Evolutionary conservation across 2,329 filamentous ascomycete genomes (phyloP).

Genomic region (Hypoxylon sp.): DNA sequence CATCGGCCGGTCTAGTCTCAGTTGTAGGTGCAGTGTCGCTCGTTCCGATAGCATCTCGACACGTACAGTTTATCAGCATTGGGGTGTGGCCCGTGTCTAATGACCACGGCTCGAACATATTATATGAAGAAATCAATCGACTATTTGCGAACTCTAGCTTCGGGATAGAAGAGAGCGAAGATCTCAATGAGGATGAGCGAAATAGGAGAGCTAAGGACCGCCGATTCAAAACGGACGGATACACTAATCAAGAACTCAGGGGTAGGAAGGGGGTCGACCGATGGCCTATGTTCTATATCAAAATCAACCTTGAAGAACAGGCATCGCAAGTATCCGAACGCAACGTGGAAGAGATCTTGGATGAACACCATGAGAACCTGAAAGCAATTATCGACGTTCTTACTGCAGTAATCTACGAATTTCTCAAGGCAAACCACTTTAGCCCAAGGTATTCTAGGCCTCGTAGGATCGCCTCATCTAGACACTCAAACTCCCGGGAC

Average conservation of each 20-base stretch:
- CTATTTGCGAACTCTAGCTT: conserved; percentile 85
- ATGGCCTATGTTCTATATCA: conserved; percentile 92
- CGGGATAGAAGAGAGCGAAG: conserved; percentile 69
- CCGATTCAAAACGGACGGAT: conserved; percentile 61
- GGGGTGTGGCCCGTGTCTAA: conserved; percentile 77
- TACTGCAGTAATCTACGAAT: conserved; percentile 77
- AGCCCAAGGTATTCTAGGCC: conserved; percentile 62
- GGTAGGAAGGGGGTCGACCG: conserved; percentile 78
- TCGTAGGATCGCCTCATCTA: conserved; percentile 18
- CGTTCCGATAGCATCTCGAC: conserved; percentile 77
- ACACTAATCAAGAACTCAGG: conserved; percentile 67
- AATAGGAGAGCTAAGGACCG: conserved; percentile 40
- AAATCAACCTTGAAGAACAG: conserved; percentile 63
- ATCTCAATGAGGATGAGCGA: conserved; percentile 55
- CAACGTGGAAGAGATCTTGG: conserved; percentile 60
- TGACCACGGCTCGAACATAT: conserved; percentile 69
- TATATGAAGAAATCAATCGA: conserved; percentile 85
- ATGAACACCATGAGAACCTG: conserved; percentile 65
- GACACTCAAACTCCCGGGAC: conserved; percentile 5
- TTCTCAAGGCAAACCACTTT: conserved; percentile 81
- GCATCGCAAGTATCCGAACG: conserved; percentile 31
- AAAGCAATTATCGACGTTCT: conserved; percentile 75
- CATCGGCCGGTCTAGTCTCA: conserved; percentile 71
- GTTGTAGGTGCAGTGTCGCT: conserved; percentile 81
- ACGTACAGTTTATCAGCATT: conserved; percentile 84